These are phyloP conservation scores for Nicotiana rustica DNA, from an alignment of 305 asterid genomes.

Conservation along the genomic window DNA sequence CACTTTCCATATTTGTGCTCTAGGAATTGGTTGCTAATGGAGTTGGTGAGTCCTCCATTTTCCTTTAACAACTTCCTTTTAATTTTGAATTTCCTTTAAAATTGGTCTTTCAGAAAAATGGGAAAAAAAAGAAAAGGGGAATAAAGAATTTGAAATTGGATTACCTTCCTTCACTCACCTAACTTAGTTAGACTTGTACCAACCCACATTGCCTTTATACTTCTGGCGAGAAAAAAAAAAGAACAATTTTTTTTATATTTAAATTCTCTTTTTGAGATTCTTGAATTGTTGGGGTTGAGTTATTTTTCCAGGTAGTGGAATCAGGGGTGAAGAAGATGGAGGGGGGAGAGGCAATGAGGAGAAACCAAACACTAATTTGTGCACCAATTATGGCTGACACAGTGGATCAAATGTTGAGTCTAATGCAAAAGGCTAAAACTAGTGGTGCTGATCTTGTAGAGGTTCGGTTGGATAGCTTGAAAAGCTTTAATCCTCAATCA, in stretches of 20 bases:
- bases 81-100: background rate
- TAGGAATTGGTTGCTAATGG: constrained; percentile 35
- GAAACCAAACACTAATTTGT: constrained; percentile 81
- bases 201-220: constrained; percentile 1
- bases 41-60: constrained; percentile 38
- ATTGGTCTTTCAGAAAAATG: background rate
- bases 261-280: background rate
- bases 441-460: constrained; percentile 95
- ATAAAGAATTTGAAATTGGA: background rate
- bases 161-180: constrained; percentile 11
- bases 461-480: constrained; percentile 83
- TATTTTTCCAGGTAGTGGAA: constrained; percentile 54
- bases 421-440: constrained; percentile 73
- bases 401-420: constrained; percentile 69
- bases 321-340: constrained; percentile 56
- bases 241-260: background rate
- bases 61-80: background rate
- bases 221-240: background rate
- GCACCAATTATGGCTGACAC: constrained; percentile 94
- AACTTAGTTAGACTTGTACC: constrained; percentile 3
- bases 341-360: constrained; percentile 50
- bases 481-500: constrained; percentile 57
- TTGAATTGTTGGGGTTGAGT: constrained; percentile 15
- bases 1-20: constrained; percentile 14
- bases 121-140: background rate